phyloP scores from a whole-genome alignment of 306 rosid species.

The Sophora flavescens region DNA sequence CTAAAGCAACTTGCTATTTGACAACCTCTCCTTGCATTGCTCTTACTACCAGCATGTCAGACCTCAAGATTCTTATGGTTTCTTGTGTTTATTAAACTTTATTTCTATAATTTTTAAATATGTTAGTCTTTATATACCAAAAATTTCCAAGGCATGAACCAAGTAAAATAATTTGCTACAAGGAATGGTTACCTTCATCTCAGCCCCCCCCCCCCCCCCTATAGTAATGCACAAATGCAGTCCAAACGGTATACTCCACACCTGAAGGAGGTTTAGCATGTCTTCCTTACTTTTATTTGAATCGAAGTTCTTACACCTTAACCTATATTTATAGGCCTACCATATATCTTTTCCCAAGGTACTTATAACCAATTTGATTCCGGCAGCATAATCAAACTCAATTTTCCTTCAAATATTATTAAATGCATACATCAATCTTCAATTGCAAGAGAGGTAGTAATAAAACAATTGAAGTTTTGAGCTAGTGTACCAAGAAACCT shows the following conservation, averaged over 20 bases:
- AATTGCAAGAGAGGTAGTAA: too few species aligned
- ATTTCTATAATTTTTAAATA: not conserved
- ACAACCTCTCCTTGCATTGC: too few species aligned
- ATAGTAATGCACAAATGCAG: not conserved
- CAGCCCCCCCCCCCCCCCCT: too few species aligned
- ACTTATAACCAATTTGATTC: not conserved
- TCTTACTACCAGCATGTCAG: not conserved
- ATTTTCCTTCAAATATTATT: not conserved
- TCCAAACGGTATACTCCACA: not conserved
- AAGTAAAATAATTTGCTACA: too few species aligned
- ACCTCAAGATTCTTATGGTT: not conserved
- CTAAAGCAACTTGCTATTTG: not conserved
- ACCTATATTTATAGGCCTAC: not conserved
- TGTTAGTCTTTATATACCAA: not conserved
- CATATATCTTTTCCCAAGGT: not conserved
- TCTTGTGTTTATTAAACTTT: not conserved
- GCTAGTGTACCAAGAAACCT: slow-evolving; percentile 1
- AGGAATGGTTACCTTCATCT: not conserved
- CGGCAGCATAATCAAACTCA: not conserved
- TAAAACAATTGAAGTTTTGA: not conserved
- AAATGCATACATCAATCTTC: not conserved
- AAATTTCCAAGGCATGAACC: not conserved
- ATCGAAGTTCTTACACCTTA: not conserved
- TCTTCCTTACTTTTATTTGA: slow-evolving; percentile 7
- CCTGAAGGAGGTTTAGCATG: not conserved